Percentiles rank a stretch among this genome's conserved stretches.
phyloP scores from a whole-genome alignment of 768 basidiomycete genomes.

The Boletus rubropictus region DNA sequence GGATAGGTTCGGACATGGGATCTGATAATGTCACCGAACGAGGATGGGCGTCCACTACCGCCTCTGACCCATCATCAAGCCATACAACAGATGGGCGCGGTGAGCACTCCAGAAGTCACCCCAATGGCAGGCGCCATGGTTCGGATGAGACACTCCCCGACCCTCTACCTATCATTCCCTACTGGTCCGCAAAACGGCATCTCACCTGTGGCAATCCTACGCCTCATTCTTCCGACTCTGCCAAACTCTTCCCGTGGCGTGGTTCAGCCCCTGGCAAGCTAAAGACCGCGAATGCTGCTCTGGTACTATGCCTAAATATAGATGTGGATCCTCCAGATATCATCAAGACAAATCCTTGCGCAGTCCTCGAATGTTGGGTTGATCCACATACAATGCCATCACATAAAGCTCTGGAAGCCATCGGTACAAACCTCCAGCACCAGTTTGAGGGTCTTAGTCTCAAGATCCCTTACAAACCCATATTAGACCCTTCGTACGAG shows the following conservation, averaged over 20 bases:
- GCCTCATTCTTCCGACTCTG: constrained; percentile 59
- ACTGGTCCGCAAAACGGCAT: constrained; percentile 88
- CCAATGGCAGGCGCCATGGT: constrained; percentile 33
- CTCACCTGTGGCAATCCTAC: constrained; percentile 84
- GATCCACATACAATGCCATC: constrained; percentile 91
- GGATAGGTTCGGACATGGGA: constrained; percentile 29
- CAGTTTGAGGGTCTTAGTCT: constrained; percentile 95
- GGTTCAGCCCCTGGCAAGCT: constrained; percentile 75
- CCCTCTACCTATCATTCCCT: constrained; percentile 59
- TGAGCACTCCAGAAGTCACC: constrained; percentile 28
- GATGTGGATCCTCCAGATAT: constrained; percentile 97
- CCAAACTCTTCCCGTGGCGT: constrained; percentile 74
- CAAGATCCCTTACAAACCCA: constrained; percentile 91
- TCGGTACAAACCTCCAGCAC: constrained; percentile 86
- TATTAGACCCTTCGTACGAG: constrained; percentile 91
- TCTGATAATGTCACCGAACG: constrained; percentile 55
- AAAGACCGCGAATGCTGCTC: constrained; percentile 83
- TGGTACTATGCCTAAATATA: constrained; percentile 92
- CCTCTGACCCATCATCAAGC: constrained; percentile 45
- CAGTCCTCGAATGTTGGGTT: constrained; percentile 94
- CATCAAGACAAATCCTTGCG: constrained; percentile 95
- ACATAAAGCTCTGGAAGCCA: constrained; percentile 88
- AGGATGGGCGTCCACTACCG: constrained; percentile 43
- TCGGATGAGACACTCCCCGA: constrained; percentile 46
- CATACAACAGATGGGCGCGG: constrained; percentile 29